These are phyloP conservation scores for Lolium rigidum DNA, from an alignment of 176 grass and related monocot species.

Conservation along the genomic window DNA sequence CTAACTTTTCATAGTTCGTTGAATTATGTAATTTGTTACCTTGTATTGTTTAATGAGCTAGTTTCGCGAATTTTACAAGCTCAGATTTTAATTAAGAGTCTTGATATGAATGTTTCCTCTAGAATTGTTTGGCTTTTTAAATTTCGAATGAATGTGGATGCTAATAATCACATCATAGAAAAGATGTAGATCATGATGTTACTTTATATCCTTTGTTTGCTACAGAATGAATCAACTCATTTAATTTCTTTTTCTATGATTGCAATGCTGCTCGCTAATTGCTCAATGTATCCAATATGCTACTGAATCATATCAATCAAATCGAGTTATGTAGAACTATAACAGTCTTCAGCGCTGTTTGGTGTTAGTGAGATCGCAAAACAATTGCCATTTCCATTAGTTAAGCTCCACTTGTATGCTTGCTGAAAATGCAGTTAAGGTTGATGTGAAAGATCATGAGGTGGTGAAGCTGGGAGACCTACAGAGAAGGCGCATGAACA, in stretches of 20 bases:
- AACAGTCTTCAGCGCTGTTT: background rate
- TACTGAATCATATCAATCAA: background rate
- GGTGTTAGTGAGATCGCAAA: background rate
- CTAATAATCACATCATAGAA: too few species aligned
- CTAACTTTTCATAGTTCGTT: background rate
- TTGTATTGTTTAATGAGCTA: background rate
- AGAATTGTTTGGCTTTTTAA: background rate
- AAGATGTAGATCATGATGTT: too few species aligned
- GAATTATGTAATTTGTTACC: background rate
- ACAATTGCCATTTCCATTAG: too few species aligned
- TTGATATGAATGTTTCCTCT: background rate
- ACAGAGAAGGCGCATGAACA: slow-evolving; percentile 31
- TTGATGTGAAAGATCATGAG: too few species aligned
- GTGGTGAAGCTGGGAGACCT: background rate
- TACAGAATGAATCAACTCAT: too few species aligned
- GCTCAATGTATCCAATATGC: background rate
- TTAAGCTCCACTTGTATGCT: too few species aligned
- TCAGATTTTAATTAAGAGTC: background rate
- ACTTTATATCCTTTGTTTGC: too few species aligned
- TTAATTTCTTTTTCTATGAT: too few species aligned
- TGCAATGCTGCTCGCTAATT: too few species aligned
- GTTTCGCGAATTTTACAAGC: background rate
- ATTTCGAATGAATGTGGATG: too few species aligned
- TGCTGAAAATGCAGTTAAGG: too few species aligned
- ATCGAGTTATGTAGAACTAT: background rate